phyloP scores from a whole-genome alignment of 768 basidiomycete genomes.

The Tricholoma terreum region DNA sequence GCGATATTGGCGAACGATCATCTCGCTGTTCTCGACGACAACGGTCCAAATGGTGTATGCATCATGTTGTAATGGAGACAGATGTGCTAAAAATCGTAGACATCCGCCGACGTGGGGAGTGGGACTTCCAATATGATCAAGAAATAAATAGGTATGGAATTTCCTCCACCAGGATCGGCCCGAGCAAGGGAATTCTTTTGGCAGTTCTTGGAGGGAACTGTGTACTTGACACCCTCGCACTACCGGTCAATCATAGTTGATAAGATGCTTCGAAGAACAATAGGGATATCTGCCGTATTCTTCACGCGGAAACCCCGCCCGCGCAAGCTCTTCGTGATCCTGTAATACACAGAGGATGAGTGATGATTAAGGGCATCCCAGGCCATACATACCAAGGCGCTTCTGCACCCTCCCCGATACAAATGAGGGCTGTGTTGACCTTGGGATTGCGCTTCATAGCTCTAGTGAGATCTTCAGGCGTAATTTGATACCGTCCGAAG shows the following conservation, averaged over 20 bases:
- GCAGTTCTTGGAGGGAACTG: too few relatives aligned
- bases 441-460: conserved; percentile 61
- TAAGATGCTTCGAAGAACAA: conserved; percentile 59
- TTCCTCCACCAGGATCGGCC: too few relatives aligned
- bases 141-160: too few relatives aligned
- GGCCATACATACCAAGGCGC: conserved; percentile 46
- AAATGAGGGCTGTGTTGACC: conserved; percentile 64
- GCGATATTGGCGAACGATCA: too few relatives aligned
- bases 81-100: too few relatives aligned
- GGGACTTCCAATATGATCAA: too few relatives aligned
- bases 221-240: too few relatives aligned
- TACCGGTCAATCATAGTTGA: conserved; percentile 55
- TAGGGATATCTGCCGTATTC: conserved; percentile 64
- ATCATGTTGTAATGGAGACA: too few relatives aligned
- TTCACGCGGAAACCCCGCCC: conserved; percentile 57
- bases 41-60: too few relatives aligned
- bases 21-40: too few relatives aligned
- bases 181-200: too few relatives aligned
- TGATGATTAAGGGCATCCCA: background rate
- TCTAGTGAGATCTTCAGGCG: conserved; percentile 52
- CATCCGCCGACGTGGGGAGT: too few relatives aligned
- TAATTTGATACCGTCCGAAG: conserved; percentile 61
- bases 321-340: conserved; percentile 62
- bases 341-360: conserved; percentile 16
- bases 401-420: conserved; percentile 69